Evolutionary conservation across 2,329 filamentous ascomycete species (phyloP).

Genomic region (Talaromyces sp.): DNA sequence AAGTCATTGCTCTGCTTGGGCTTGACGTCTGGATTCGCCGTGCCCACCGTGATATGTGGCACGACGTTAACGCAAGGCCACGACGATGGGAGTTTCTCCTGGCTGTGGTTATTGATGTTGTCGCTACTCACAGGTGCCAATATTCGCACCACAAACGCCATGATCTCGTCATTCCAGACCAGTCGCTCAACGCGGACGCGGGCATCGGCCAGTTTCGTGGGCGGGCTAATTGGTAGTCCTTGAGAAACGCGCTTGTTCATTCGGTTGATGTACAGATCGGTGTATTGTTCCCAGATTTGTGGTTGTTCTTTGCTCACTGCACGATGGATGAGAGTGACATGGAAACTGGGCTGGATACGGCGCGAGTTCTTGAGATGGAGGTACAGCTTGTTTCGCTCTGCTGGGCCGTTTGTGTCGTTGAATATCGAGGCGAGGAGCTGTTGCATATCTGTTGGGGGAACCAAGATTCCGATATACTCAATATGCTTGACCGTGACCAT

Average conservation of each 20-base stretch:
- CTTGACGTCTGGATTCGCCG: conserved; percentile 69
- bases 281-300: conserved; percentile 72
- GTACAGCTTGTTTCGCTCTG: conserved; percentile 64
- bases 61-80: conserved; percentile 73
- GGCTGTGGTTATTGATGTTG: background rate
- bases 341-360: conserved; percentile 80
- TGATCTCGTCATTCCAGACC: conserved; percentile 80
- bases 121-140: conserved; percentile 27
- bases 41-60: conserved; percentile 88
- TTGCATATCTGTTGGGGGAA: conserved; percentile 52
- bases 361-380: conserved; percentile 67
- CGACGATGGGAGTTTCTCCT: conserved; percentile 23
- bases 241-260: conserved; percentile 28
- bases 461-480: conserved; percentile 62
- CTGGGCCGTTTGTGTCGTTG: conserved; percentile 36
- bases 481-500: conserved; percentile 51
- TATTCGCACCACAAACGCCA: conserved; percentile 84
- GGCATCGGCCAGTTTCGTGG: conserved; percentile 34
- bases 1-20: conserved; percentile 92
- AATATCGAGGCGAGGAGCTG: conserved; percentile 69
- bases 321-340: conserved; percentile 90
- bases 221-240: conserved; percentile 23
- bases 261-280: conserved; percentile 51
- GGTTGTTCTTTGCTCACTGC: conserved; percentile 58
- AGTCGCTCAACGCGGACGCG: conserved; percentile 60